Evolutionary conservation across 208 protist species (phyloP).

Genomic region (Leishmania aethiopica): DNA sequence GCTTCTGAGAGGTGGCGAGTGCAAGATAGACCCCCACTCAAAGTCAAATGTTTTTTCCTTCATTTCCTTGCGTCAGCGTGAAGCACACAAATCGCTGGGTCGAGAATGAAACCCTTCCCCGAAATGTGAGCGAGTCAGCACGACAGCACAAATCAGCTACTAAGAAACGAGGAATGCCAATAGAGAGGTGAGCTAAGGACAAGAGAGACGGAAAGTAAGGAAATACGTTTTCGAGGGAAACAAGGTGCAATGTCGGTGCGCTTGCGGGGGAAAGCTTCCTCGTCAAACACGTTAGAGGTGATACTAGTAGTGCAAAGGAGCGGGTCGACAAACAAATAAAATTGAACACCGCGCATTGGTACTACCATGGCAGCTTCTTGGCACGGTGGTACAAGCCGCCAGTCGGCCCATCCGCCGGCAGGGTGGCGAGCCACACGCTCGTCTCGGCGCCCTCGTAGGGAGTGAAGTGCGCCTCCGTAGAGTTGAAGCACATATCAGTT

Average conservation of each 20-base stretch:
- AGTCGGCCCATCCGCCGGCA: constrained; percentile 77
- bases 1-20: not conserved
- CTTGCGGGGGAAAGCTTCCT: not conserved
- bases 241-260: not conserved
- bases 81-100: not conserved
- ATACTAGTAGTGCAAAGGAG: not conserved
- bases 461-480: constrained; percentile 43
- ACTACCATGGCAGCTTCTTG: constrained; percentile 75
- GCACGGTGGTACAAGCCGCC: constrained; percentile 84
- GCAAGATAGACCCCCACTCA: not conserved
- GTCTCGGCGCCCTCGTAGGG: constrained; percentile 82
- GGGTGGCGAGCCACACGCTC: constrained; percentile 70
- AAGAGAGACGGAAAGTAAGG: constrained; percentile 7
- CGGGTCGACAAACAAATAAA: not conserved
- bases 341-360: not conserved
- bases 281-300: not conserved
- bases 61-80: not conserved
- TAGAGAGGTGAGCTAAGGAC: constrained; percentile 3
- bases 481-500: constrained; percentile 78
- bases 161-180: constrained; percentile 16
- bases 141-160: constrained; percentile 2
- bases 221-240: constrained; percentile 7
- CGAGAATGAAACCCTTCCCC: not conserved
- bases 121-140: not conserved
- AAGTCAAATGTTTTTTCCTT: not conserved